These are phyloP conservation scores for Ammopiptanthus mongolicus DNA, from an alignment of 306 rosid genomes.

Conservation along the genomic window DNA sequence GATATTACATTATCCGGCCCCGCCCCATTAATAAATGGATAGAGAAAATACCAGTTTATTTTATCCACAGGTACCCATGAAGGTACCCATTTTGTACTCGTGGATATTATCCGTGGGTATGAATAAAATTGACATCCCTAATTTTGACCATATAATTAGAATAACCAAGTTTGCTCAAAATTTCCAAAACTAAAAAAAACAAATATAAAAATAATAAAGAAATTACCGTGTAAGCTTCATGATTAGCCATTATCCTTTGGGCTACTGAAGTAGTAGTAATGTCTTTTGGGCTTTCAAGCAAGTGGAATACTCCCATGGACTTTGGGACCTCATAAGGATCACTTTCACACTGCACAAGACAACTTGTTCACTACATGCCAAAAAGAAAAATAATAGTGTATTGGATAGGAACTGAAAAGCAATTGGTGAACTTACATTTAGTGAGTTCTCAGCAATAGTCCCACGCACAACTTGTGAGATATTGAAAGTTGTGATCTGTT, in stretches of 20 bases:
- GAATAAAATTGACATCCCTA: no score
- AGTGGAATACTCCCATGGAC: conserved; percentile 72
- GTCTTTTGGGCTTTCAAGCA: conserved; percentile 82
- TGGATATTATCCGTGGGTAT: no score
- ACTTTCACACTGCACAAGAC: conserved; percentile 45
- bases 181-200: not conserved
- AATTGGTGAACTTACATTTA: conserved; percentile 42
- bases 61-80: no score
- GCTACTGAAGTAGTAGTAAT: conserved; percentile 79
- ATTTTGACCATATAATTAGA: not conserved
- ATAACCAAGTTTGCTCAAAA: not conserved
- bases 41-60: no score
- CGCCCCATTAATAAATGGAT: no score
- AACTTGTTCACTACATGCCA: conserved; percentile 12
- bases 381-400: not conserved
- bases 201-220: not conserved
- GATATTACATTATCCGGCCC: no score
- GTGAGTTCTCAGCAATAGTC: conserved; percentile 69
- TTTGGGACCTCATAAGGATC: conserved; percentile 85
- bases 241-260: conserved; percentile 85
- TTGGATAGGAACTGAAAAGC: not conserved
- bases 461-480: conserved; percentile 81
- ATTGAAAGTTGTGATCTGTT: conserved; percentile 93
- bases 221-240: conserved; percentile 80
- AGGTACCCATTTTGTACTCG: no score